Evolutionary conservation across 352 stramenopile species (phyloP), one percentile per base, ranked within the genome.

Genomic region (Phytophthora sojae): DNA sequence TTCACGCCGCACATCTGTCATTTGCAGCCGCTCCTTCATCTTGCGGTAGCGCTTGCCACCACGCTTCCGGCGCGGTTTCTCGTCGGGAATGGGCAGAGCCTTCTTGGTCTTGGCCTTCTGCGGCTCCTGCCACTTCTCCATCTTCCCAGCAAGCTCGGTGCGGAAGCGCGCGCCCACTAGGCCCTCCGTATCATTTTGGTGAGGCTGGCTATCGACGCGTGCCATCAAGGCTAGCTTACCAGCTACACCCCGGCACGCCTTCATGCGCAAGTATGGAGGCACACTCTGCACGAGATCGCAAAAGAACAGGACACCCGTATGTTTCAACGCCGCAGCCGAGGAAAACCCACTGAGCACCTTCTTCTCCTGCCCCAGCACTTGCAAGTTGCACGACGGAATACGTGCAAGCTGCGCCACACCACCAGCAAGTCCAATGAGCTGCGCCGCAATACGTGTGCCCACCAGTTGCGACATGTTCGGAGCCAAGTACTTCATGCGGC

Each of bases 311-410:
- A 99, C 83, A 19, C 98, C 98, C 4, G 90, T 97, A 80, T 99
- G 96, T 56, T 91, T 92, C 32, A 97, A 73, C 29, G 89, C 88
- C 7, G 90, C 85, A 60, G 88, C 65, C 12, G 90, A 94, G 29
- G 88, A 94, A 59, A 97, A 98, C 0, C 96, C 89, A 57, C 86
- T 96, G 12, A 98, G 75, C 8, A 94, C 96, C 44, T 95, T 90
- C 75, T 97, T 97, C 62, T 98, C 88, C 76, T 99, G 97, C 11
- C 97, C 97, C 45, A 99, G 77, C 23, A 98, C 90, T 81, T 99
- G 97, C 14, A 99, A 76, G 68, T 99, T 99, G 72, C 97, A 99
- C 44, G 96, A 90, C 45, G 98, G 98, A 63, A 99, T 99, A 21
- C 92, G 91, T 19, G 92, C 86, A 14, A 99, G 81, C 54, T 98